Evolutionary conservation across 1,284 basidiomycete genomes (phyloP), one percentile per base, ranked within the genome.

Genomic region (Microbotryum saponariae): DNA sequence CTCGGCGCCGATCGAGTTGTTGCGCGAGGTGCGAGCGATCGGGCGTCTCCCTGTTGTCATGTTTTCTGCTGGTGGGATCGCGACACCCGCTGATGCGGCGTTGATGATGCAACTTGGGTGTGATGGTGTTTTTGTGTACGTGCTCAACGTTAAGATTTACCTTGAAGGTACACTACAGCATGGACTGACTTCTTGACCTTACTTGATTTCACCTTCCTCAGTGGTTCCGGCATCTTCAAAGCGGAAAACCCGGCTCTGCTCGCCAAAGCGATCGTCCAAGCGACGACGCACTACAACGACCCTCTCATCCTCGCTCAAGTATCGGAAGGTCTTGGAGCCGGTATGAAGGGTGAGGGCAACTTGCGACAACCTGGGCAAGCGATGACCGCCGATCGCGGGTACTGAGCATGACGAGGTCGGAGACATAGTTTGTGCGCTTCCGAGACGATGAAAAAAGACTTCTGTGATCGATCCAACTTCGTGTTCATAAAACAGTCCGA

Each of bases 91-190:
- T 67, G 94, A 99, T 76, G 96, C 94, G 25, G 96, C 96, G 4
- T 78, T 99, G 68, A 97, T 98, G 94, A 98, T 98, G 94, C 93
- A 97, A 75, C 83, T 99, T 46, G 93, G 94, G 54, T 93, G 91
- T 76, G 94, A 98, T 75, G 94, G 96, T 81, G 90, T 78, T 27
- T 78, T 78, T 63, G 77, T 78, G 89, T 90, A 72, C 68, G 82
- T 78, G 2, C 5, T 52, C 8, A n/a, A 52, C n/a, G 56, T 55
- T 56, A 23, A 42, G 21, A 51, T 10, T 50, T 52, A 3, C 29
- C 27, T 21, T 54, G 52, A 25, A 42, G 7, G 45, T 12, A 29
- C 23, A 7, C 27, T 9, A 31, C 7, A 31, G 31, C 8, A 8
- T 31, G 31, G 31, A 31, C 8, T 31, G 8, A 31, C 7, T 31